These are phyloP conservation scores for Stachybotrys chlorohalonatus DNA, from an alignment of 2,329 filamentous ascomycete genomes.

Conservation along the genomic window DNA sequence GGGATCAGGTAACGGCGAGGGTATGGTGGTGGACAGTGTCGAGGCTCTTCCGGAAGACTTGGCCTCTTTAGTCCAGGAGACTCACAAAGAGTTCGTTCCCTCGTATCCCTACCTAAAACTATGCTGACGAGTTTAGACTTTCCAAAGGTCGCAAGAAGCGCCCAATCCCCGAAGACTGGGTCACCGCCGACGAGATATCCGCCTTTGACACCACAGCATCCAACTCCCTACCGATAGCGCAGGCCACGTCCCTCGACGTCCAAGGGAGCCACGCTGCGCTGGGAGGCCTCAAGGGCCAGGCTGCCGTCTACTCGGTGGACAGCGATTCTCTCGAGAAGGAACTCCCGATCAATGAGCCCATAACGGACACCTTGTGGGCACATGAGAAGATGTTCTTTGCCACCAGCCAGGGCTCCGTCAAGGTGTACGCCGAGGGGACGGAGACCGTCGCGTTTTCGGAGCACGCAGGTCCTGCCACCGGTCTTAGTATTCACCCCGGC, in stretches of 20 bases:
- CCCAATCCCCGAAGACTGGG: conserved; percentile 77
- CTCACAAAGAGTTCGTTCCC: conserved; percentile 63
- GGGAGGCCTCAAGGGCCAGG: conserved; percentile 64
- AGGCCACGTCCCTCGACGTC: conserved; percentile 39
- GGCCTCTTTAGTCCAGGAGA: conserved; percentile 64
- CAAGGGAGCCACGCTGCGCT: conserved; percentile 60
- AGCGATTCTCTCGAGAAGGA: conserved; percentile 59
- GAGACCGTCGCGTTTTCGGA: conserved; percentile 64
- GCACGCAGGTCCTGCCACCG: conserved; percentile 74
- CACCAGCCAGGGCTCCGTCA: conserved; percentile 68
- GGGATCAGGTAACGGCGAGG: conserved; percentile 56
- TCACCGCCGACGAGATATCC: conserved; percentile 60
- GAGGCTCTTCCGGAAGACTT: conserved; percentile 67
- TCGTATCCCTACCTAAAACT: neutral
- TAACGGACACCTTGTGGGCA: conserved; percentile 58
- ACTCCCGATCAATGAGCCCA: conserved; percentile 56
- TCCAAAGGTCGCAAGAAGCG: conserved; percentile 87
- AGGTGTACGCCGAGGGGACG: conserved; percentile 65
- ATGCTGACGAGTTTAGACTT: conserved; percentile 44
- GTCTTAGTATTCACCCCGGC: conserved; percentile 72
- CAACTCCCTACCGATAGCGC: conserved; percentile 36
- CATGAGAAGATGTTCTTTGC: conserved; percentile 62
- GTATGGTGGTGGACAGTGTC: conserved; percentile 80
- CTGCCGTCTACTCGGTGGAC: conserved; percentile 66
- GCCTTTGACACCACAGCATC: conserved; percentile 35